Percentiles rank a stretch among this genome's conserved stretches.
These are phyloP conservation scores for Leccinum uliginosum DNA, from an alignment of 768 basidiomycete genomes.

Conservation along the genomic window DNA sequence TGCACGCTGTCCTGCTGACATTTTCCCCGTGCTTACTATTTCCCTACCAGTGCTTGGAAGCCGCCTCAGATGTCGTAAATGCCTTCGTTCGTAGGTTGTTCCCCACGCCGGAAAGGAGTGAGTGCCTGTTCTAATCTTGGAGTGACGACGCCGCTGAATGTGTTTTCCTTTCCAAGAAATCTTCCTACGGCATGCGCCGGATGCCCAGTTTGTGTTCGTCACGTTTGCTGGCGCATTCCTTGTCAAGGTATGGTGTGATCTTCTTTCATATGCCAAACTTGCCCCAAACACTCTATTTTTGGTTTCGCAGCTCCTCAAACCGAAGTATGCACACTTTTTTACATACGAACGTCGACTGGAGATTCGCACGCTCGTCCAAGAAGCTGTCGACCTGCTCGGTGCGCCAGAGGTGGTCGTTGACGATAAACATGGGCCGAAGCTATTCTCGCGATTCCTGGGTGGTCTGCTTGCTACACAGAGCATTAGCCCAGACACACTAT, in stretches of 20 bases:
- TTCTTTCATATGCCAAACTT: background rate
- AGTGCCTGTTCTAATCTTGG: constrained; percentile 15
- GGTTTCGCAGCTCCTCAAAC: constrained; percentile 62
- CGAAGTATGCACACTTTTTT: constrained; percentile 63
- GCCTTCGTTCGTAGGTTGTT: constrained; percentile 56
- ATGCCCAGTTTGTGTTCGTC: constrained; percentile 74
- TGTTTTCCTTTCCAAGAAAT: constrained; percentile 33
- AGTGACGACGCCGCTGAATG: constrained; percentile 1
- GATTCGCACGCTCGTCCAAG: constrained; percentile 60
- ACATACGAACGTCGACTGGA: constrained; percentile 53
- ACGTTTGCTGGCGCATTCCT: constrained; percentile 82
- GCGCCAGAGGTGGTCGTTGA: constrained; percentile 73
- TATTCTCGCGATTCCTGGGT: constrained; percentile 76
- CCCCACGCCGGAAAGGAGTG: constrained; percentile 49
- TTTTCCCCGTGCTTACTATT: background rate
- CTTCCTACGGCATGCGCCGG: constrained; percentile 69
- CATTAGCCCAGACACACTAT: constrained; percentile 23
- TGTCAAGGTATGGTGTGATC: constrained; percentile 52
- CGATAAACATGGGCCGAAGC: constrained; percentile 73
- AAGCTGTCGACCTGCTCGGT: constrained; percentile 61
- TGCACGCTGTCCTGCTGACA: constrained; percentile 4
- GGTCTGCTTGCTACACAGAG: constrained; percentile 62
- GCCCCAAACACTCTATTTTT: background rate
- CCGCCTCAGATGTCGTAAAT: constrained; percentile 62
- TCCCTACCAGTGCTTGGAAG: constrained; percentile 51